A percentile compares a stretch with the other conserved stretches of the same genome.
These are phyloP conservation scores for Boletellus ananiceps DNA, from an alignment of 768 basidiomycete species.

Conservation along the genomic window DNA sequence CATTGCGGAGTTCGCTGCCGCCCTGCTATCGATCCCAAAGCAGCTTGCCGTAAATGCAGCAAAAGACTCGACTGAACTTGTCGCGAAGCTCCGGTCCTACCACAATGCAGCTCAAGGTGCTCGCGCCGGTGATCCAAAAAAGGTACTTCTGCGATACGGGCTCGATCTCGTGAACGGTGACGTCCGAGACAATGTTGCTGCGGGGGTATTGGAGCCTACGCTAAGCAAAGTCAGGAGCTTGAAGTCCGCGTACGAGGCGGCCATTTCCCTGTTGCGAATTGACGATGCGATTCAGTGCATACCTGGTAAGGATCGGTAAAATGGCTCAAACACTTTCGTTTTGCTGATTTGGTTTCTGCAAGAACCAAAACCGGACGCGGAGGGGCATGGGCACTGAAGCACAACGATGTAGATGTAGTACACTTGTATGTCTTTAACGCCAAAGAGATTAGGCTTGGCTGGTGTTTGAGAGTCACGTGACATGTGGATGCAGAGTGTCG, in stretches of 20 bases:
- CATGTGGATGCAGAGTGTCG: conserved; percentile 9
- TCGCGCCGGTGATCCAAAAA: conserved; percentile 85
- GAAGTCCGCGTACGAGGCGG: conserved; percentile 96
- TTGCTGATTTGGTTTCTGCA: conserved; percentile 16
- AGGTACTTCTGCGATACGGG: conserved; percentile 85
- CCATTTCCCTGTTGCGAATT: conserved; percentile 89
- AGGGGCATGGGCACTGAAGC: conserved; percentile 68
- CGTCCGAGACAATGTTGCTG: conserved; percentile 89
- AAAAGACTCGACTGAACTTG: conserved; percentile 95
- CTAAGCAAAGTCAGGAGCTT: conserved; percentile 96
- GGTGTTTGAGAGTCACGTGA: conserved; percentile 27
- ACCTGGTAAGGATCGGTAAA: conserved; percentile 53
- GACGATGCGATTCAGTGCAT: conserved; percentile 94
- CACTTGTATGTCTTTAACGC: conserved; percentile 2
- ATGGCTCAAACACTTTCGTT: conserved; percentile 8
- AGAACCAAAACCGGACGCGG: conserved; percentile 72
- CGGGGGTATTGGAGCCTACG: conserved; percentile 94
- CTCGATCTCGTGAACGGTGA: conserved; percentile 93
- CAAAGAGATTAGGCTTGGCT: neutral
- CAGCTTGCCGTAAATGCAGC: conserved; percentile 96
- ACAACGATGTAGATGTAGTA: conserved; percentile 15
- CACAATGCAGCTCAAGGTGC: conserved; percentile 97
- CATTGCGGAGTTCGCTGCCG: conserved; percentile 96
- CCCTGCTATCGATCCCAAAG: conserved; percentile 93
- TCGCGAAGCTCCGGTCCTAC: conserved; percentile 94